Percentiles rank a stretch among this genome's conserved stretches.
Evolutionary conservation across 768 basidiomycete genomes (phyloP).

Genomic region (Collybia sp.): DNA sequence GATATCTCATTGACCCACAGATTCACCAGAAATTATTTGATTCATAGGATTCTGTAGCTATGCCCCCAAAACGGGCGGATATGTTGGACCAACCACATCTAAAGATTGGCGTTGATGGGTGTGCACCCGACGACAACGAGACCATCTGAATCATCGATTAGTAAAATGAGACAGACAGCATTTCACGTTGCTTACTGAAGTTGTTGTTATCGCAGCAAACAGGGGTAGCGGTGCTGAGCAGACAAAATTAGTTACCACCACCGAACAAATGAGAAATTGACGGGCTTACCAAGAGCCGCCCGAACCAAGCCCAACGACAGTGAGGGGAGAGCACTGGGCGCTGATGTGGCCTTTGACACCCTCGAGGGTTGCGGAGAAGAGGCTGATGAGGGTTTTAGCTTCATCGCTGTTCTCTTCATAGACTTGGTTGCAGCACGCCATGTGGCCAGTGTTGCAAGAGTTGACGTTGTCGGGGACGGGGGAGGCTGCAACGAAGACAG

Average conservation of each 20-base stretch:
- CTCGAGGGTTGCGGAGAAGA: background rate
- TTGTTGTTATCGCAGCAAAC: slow-evolving; percentile 5
- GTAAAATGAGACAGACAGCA: background rate
- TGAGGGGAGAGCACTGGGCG: background rate
- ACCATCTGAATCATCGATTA: background rate
- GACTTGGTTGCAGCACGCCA: slow-evolving; percentile 2
- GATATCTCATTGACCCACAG: no score
- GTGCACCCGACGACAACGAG: slow-evolving; percentile 2
- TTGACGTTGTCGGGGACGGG: background rate
- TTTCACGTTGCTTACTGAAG: background rate
- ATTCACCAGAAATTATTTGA: no score
- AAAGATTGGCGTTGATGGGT: background rate
- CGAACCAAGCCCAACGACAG: background rate
- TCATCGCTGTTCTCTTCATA: background rate
- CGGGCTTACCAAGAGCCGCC: background rate
- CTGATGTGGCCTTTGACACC: slow-evolving; percentile 1
- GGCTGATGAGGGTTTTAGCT: background rate
- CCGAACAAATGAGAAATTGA: background rate
- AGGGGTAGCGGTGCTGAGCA: background rate
- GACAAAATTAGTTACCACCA: background rate
- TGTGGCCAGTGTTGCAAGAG: slow-evolving; percentile 2
- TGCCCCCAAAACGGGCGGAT: no score
- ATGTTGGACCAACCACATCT: no score
- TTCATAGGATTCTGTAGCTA: no score
- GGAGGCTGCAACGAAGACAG: slow-evolving; percentile 1